Conservation (phyloP, 2,329 filamentous ascomycete genomes). For the Fusarium sp. region DNA sequence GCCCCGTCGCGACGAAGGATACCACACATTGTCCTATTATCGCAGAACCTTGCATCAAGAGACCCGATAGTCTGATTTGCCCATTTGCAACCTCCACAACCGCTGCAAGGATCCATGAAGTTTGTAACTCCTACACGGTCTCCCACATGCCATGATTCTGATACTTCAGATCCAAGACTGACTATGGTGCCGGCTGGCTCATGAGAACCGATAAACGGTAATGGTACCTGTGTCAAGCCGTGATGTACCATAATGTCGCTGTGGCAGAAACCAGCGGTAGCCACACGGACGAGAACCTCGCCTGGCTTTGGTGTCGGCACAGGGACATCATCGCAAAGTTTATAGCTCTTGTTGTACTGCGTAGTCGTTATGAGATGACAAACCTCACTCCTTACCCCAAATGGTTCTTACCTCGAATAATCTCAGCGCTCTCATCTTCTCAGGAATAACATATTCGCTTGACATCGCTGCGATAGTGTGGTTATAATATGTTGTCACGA, state of each 20-base stretch:
- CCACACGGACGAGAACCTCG: conserved; percentile 26
- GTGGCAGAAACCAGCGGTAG: conserved; percentile 31
- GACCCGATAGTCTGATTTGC: conserved; percentile 9
- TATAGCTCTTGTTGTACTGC: conserved; percentile 26
- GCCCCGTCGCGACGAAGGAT: conserved; percentile 23
- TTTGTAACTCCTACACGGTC: conserved; percentile 36
- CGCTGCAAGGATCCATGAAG: conserved; percentile 31
- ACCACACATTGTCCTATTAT: conserved; percentile 32
- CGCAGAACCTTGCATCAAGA: conserved; percentile 33
- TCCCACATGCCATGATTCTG: conserved; percentile 21
- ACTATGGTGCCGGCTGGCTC: conserved; percentile 40
- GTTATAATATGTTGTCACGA: neutral
- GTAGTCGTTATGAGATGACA: neutral
- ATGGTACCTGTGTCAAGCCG: conserved; percentile 25
- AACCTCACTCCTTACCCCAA: neutral
- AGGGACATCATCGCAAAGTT: conserved; percentile 19
- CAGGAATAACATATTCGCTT: neutral
- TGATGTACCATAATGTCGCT: conserved; percentile 37
- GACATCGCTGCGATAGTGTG: neutral
- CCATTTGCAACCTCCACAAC: conserved; percentile 33
- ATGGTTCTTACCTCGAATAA: conserved; percentile 27
- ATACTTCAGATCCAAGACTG: conserved; percentile 21
- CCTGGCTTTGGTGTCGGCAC: conserved; percentile 14
- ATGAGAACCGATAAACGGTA: conserved; percentile 38
- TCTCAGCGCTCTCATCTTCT: conserved; percentile 33